Evolutionary conservation across 2,329 filamentous ascomycete genomes (phyloP).

Genomic region (Aspergillus nomiae): DNA sequence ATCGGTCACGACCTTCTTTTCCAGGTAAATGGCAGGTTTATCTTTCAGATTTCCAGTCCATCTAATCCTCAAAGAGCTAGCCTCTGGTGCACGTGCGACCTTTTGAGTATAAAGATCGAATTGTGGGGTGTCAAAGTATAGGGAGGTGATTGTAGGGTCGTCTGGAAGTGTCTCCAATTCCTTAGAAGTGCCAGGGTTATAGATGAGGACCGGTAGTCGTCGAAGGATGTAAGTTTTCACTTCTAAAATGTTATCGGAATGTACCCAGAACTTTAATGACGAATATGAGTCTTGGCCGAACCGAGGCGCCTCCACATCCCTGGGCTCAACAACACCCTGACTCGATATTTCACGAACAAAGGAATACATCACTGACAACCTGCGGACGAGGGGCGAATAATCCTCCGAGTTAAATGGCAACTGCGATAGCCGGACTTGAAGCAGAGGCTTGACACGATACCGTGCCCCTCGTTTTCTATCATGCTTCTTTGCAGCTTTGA

Average conservation of each 20-base stretch:
- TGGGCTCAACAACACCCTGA: constrained; percentile 53
- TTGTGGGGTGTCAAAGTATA: constrained; percentile 89
- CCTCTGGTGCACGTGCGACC: constrained; percentile 72
- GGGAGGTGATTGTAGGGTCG: constrained; percentile 88
- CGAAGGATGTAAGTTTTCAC: constrained; percentile 95
- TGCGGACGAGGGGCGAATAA: constrained; percentile 86
- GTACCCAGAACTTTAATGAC: constrained; percentile 96
- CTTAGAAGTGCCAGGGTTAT: constrained; percentile 83
- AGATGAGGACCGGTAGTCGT: constrained; percentile 85
- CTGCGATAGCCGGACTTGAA: constrained; percentile 85
- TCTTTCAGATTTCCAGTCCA: constrained; percentile 87
- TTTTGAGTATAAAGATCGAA: constrained; percentile 88
- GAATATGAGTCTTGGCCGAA: constrained; percentile 69
- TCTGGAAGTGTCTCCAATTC: constrained; percentile 73
- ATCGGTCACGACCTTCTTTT: constrained; percentile 83
- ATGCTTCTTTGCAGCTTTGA: constrained; percentile 99
- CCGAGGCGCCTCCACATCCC: constrained; percentile 48
- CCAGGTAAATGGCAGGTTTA: constrained; percentile 78
- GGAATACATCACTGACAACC: constrained; percentile 90
- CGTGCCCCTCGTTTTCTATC: constrained; percentile 85
- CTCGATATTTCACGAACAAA: constrained; percentile 80
- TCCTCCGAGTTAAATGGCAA: constrained; percentile 94
- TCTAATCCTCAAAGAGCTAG: constrained; percentile 79
- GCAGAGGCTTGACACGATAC: constrained; percentile 87
- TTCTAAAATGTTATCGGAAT: constrained; percentile 91